phyloP scores from a whole-genome alignment of 192 early-diverging fungal species.

The Lobulomyces angularis region DNA sequence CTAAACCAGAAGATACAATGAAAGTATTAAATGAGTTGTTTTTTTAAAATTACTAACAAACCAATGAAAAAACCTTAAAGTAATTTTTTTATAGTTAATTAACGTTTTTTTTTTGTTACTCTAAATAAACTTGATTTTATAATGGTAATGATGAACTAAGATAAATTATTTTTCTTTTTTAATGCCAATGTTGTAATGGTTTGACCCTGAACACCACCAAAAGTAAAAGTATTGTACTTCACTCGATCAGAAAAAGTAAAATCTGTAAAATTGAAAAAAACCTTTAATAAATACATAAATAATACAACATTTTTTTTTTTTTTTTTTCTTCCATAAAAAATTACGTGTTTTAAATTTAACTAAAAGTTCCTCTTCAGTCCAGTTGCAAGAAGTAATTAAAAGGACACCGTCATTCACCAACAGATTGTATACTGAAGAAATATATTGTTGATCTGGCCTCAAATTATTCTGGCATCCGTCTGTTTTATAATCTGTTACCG shows the following conservation, averaged over 20 bases:
- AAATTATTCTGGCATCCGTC: constrained; percentile 7
- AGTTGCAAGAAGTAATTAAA: constrained; percentile 88
- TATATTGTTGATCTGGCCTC: constrained; percentile 29
- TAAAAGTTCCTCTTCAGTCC: constrained; percentile 78
- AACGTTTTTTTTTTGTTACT: constrained; percentile 1
- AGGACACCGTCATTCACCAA: constrained; percentile 56
- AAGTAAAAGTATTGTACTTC: constrained; percentile 72
- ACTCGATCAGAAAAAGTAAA: constrained; percentile 59
- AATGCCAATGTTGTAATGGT: constrained; percentile 77
- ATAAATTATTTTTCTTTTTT: constrained; percentile 36
- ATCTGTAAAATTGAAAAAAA: constrained; percentile 13
- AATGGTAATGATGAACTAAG: no score
- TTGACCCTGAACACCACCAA: constrained; percentile 83
- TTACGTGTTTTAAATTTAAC: constrained; percentile 44
- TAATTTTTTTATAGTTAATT: no score
- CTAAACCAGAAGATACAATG: constrained; percentile 11
- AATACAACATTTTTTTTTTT: no score
- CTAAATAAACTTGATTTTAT: no score
- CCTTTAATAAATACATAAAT: neutral
- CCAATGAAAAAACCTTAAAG: no score
- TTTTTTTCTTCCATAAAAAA: no score
- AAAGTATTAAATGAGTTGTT: neutral
- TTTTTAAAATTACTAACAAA: no score
- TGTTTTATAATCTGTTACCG: constrained; percentile 23
- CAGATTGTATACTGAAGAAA: constrained; percentile 43